Percentiles rank a stretch among this genome's conserved stretches.
phyloP scores from a whole-genome alignment of 1,284 basidiomycete genomes.

The Leucoagaricus sp. region DNA sequence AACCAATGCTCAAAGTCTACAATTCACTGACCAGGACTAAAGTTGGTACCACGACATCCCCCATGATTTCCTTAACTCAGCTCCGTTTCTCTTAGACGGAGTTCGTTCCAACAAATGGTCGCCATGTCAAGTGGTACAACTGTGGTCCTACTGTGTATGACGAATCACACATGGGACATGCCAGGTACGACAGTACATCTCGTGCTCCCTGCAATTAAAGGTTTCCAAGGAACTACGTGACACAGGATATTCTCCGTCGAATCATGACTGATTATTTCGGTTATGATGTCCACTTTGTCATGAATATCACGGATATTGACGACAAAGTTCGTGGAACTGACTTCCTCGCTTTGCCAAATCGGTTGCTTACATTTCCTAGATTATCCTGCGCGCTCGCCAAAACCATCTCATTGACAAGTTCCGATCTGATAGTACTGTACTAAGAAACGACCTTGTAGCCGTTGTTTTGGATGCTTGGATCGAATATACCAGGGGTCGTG shows the following conservation, averaged over 20 bases:
- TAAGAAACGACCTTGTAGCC: constrained; percentile 61
- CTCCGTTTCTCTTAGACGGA: constrained; percentile 55
- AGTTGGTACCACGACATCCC: constrained; percentile 42
- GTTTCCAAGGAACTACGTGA: constrained; percentile 87
- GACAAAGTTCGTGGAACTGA: constrained; percentile 77
- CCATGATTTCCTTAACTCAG: constrained; percentile 18
- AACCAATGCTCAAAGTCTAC: constrained; percentile 82
- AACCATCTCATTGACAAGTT: constrained; percentile 78
- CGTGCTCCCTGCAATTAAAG: constrained; percentile 3
- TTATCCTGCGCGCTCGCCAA: constrained; percentile 88
- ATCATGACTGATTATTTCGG: constrained; percentile 97
- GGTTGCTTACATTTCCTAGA: constrained; percentile 51
- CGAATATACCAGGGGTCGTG: constrained; percentile 61
- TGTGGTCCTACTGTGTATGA: constrained; percentile 99
- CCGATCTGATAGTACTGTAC: constrained; percentile 51
- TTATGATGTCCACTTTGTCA: constrained; percentile 98
- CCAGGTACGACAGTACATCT: constrained; percentile 59
- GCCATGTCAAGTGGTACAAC: constrained; percentile 98
- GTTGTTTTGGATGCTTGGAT: constrained; percentile 68
- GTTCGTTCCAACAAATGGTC: constrained; percentile 80
- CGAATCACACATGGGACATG: constrained; percentile 98
- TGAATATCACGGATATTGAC: constrained; percentile 99
- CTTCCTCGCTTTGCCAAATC: constrained; percentile 13
- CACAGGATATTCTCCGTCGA: constrained; percentile 93
- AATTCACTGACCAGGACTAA: constrained; percentile 95